phyloP scores from a whole-genome alignment of 768 basidiomycete genomes.

The Serendipita indica region DNA sequence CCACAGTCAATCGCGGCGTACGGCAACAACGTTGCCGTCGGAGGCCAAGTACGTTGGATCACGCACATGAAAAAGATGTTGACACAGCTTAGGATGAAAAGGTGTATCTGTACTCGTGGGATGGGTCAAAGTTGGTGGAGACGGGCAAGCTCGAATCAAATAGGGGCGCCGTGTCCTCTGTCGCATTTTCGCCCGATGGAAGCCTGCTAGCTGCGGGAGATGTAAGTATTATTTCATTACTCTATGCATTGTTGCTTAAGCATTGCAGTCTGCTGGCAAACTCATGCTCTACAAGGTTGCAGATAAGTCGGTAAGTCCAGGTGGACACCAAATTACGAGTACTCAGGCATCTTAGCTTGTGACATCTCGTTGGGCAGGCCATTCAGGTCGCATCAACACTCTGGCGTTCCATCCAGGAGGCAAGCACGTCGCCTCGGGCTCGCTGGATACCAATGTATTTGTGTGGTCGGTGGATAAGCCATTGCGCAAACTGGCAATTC shows the following conservation, averaged over 20 bases:
- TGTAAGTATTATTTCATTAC: slow-evolving; percentile 33
- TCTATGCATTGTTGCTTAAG: background rate
- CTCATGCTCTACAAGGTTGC: slow-evolving; percentile 61
- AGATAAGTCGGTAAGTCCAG: slow-evolving; percentile 39
- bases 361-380: slow-evolving; percentile 73
- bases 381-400: slow-evolving; percentile 66
- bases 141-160: slow-evolving; percentile 46
- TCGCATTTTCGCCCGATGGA: slow-evolving; percentile 73
- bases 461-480: slow-evolving; percentile 60
- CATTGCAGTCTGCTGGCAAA: slow-evolving; percentile 56
- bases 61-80: too few relatives aligned
- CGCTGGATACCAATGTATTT: slow-evolving; percentile 86
- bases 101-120: slow-evolving; percentile 59
- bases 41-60: slow-evolving; percentile 46
- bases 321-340: background rate
- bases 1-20: slow-evolving; percentile 45
- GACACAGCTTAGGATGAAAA: slow-evolving; percentile 42
- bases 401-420: slow-evolving; percentile 64
- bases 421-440: slow-evolving; percentile 68
- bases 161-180: slow-evolving; percentile 50
- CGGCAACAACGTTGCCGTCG: slow-evolving; percentile 44
- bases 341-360: slow-evolving; percentile 30
- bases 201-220: slow-evolving; percentile 68
- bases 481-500: slow-evolving; percentile 61
- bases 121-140: slow-evolving; percentile 43